Conservation (phyloP, 2,329 filamentous ascomycete genomes). For the Trichoderma gracile region DNA sequence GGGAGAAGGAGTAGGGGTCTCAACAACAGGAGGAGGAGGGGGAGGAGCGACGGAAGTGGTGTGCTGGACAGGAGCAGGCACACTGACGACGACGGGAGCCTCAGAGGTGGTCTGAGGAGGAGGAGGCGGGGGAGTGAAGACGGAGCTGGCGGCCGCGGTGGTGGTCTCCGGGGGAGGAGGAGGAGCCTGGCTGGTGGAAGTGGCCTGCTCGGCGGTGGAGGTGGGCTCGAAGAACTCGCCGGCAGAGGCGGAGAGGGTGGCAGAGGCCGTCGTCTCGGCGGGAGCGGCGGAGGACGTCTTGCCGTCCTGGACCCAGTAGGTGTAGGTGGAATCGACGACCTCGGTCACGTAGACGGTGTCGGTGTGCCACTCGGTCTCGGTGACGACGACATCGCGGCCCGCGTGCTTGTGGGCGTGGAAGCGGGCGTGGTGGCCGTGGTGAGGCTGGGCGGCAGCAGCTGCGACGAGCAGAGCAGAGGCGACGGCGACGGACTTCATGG, state of each 20-base stretch:
- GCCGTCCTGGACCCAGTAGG: conserved; percentile 46
- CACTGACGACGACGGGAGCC: conserved; percentile 9
- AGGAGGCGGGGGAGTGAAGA: conserved; percentile 32
- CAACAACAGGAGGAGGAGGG: conserved; percentile 30
- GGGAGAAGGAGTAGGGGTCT: conserved; percentile 25
- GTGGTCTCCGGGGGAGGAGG: conserved; percentile 29
- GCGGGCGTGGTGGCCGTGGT: conserved; percentile 41
- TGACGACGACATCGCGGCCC: conserved; percentile 43
- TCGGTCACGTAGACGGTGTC: conserved; percentile 50
- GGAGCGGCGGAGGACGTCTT: conserved; percentile 29
- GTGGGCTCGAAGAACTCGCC: conserved; percentile 38
- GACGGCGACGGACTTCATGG: conserved; percentile 46
- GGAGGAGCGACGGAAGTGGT: conserved; percentile 27
- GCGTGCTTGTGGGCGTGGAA: conserved; percentile 43
- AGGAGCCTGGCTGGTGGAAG: conserved; percentile 33
- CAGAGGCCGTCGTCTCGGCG: conserved; percentile 30
- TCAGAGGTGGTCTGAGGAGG: conserved; percentile 30
- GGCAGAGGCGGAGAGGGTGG: conserved; percentile 31
- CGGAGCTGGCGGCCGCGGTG: conserved; percentile 20
- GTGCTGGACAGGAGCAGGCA: conserved; percentile 30
- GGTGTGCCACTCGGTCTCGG: conserved; percentile 54
- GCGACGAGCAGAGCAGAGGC: conserved; percentile 40
- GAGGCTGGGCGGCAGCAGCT: conserved; percentile 54
- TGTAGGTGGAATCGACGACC: conserved; percentile 51
- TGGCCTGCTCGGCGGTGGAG: conserved; percentile 28